phyloP scores from a whole-genome alignment of 495 filamentous ascomycete species.

The Penicillium steckii region DNA sequence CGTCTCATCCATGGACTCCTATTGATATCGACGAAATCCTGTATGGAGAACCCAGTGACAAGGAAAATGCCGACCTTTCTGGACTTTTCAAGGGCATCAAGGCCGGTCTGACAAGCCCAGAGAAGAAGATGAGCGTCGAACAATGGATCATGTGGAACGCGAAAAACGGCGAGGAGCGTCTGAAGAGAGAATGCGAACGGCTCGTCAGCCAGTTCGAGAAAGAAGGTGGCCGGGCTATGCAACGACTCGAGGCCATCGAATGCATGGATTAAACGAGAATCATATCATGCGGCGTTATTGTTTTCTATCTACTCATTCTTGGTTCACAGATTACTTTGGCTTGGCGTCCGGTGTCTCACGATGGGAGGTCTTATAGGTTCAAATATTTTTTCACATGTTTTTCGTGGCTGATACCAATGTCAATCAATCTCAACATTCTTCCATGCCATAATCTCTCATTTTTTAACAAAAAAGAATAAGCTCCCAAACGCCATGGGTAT shows the following conservation, averaged over 20 bases:
- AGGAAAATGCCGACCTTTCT: slow-evolving; percentile 53
- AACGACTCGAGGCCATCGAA: slow-evolving; percentile 71
- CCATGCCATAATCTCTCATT: not conserved
- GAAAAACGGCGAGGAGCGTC: slow-evolving; percentile 68
- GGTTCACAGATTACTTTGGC: not conserved
- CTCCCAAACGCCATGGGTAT: slow-evolving; percentile 42
- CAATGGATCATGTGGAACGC: slow-evolving; percentile 89
- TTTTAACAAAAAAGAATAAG: slow-evolving; percentile 9
- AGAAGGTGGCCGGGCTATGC: slow-evolving; percentile 76
- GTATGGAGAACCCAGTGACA: slow-evolving; percentile 41
- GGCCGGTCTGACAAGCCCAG: slow-evolving; percentile 66
- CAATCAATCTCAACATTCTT: not conserved
- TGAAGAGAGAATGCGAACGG: slow-evolving; percentile 77
- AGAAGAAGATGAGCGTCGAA: slow-evolving; percentile 88
- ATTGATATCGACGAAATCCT: slow-evolving; percentile 68
- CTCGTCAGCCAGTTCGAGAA: slow-evolving; percentile 78
- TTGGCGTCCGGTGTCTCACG: slow-evolving; percentile 27
- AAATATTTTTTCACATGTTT: slow-evolving; percentile 11
- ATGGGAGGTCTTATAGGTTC: slow-evolving; percentile 3
- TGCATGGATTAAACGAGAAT: slow-evolving; percentile 42
- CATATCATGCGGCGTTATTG: slow-evolving; percentile 8
- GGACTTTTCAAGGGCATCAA: slow-evolving; percentile 46
- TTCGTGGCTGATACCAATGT: slow-evolving; percentile 8
- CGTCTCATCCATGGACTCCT: slow-evolving; percentile 65
- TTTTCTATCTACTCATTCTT: slow-evolving; percentile 14